Conservation (phyloP, 2,329 filamentous ascomycete species). For the Tolypocladium capitatum region DNA sequence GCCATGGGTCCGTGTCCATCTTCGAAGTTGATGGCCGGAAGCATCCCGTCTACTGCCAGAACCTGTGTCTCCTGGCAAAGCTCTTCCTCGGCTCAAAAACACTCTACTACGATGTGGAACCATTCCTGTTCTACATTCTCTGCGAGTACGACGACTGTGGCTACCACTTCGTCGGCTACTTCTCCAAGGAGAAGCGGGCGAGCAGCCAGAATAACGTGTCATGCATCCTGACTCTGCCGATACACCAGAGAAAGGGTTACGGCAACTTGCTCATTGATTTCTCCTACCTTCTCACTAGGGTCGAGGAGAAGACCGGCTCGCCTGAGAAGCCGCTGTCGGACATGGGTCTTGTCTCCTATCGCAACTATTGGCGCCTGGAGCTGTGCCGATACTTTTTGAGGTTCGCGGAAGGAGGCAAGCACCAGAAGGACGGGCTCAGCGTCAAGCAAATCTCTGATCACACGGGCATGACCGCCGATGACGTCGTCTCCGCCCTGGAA, state of each 20-base stretch:
- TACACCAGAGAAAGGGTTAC: conserved; percentile 94
- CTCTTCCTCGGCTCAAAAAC: conserved; percentile 98
- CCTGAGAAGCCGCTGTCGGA: conserved; percentile 96
- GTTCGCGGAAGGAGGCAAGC: conserved; percentile 14
- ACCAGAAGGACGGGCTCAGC: conserved; percentile 37
- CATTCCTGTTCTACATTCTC: conserved; percentile 94
- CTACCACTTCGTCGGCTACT: conserved; percentile 97
- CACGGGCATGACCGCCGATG: conserved; percentile 91
- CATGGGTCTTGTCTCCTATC: conserved; percentile 93
- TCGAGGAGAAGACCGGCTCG: conserved; percentile 87
- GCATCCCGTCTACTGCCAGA: conserved; percentile 97
- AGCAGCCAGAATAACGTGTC: conserved; percentile 96
- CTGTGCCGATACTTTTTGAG: conserved; percentile 73
- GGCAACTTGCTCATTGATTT: conserved; percentile 96
- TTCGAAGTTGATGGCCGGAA: conserved; percentile 97
- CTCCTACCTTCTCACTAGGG: conserved; percentile 86
- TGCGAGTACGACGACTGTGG: conserved; percentile 85
- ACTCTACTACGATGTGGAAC: conserved; percentile 94
- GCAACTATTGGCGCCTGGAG: conserved; percentile 90
- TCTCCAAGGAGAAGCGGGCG: conserved; percentile 93
- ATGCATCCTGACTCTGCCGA: conserved; percentile 89
- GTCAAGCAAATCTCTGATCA: conserved; percentile 65
- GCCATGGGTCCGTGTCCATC: conserved; percentile 79
- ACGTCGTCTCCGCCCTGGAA: conserved; percentile 88
- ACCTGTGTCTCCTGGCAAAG: conserved; percentile 89